Conservation (phyloP, 768 basidiomycete species). For the Pilatotrama ljubarskyi region DNA sequence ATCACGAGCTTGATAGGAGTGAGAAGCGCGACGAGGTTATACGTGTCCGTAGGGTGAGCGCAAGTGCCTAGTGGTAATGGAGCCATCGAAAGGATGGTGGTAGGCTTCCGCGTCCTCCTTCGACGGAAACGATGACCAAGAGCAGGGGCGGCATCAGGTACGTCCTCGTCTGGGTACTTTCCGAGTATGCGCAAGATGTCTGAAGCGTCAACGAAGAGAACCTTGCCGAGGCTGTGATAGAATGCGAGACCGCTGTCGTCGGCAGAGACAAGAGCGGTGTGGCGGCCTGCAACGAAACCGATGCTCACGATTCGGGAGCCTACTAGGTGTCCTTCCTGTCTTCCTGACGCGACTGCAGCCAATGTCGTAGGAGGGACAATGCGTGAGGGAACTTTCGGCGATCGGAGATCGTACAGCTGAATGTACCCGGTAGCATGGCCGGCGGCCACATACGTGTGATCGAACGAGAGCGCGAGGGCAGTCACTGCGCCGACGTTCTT, state of each 20-base stretch:
- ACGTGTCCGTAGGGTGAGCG: conserved; percentile 74
- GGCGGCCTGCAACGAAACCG: conserved; percentile 86
- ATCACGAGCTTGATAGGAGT: conserved; percentile 91
- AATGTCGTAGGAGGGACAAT: conserved; percentile 69
- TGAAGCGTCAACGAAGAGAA: conserved; percentile 91
- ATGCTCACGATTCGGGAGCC: conserved; percentile 80
- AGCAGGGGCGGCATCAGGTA: conserved; percentile 21
- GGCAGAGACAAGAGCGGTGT: conserved; percentile 89
- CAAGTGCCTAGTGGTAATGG: conserved; percentile 80
- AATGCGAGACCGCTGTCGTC: conserved; percentile 93
- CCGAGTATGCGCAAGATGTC: conserved; percentile 94
- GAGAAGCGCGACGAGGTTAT: conserved; percentile 80
- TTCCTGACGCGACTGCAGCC: conserved; percentile 65
- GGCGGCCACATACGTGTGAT: conserved; percentile 89
- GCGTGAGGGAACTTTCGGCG: conserved; percentile 67
- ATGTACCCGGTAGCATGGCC: conserved; percentile 87
- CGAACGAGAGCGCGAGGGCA: conserved; percentile 88
- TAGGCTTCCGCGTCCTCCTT: conserved; percentile 48
- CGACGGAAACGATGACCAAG: conserved; percentile 39
- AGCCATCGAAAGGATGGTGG: conserved; percentile 74
- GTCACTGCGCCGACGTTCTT: conserved; percentile 74
- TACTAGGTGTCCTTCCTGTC: conserved; percentile 82
- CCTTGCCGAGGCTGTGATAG: conserved; percentile 91
- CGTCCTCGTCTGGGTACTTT: conserved; percentile 69
- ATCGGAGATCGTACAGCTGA: conserved; percentile 79